Base-by-base conservation (phyloP, 805 yeast species). In the Metschnikowia kunwiensis region DNA sequence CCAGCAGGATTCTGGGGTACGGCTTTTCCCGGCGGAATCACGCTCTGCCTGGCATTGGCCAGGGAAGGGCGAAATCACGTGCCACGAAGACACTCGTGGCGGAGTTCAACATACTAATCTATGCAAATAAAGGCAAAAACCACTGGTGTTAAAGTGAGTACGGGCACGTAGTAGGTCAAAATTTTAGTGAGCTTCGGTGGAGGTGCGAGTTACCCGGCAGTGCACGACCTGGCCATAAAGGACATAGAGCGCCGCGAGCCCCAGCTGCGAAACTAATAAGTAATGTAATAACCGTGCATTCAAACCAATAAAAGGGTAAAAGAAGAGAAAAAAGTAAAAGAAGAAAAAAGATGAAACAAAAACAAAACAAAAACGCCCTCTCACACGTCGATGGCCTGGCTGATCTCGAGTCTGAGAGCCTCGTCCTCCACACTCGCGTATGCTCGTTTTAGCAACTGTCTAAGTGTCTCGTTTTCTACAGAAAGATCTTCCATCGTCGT, bases 391-490 rank as follows among this genome's bases (percentile, higher is more conserved):
- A 55, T 43, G 16, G 44, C 50, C 11, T 35, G 39, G 23, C 39
- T 40, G 10, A 55, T 50, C 23, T 45, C 52, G 8, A 39, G 49
- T 26, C 42, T 40, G 24, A 44, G 38, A 3, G 36, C 35, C 27
- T 40, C 51, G 25, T 47, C 51, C 3, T 38, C 52, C 20, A 63
- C 26, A 33, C 47, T 32, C 2, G 34, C 42, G 32, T 50, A 53
- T 1, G 67, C 64, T 41, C 51, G 52, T 38, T 44, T 52, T 23
- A 64, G 43, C 23, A 63, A 48, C 13, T 25, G 44, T 45, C 49
- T 52, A 41, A 63, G 50, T 8, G 42, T 42, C 27, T 55, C 57
- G 42, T 59, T 60, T 36, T 63, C 68, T 13, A 43, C 34, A 2
- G 36, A 17, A 10, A 48, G 24, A 7, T 44, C 52, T 15, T 48